Evolutionary conservation across 2,329 filamentous ascomycete genomes (phyloP).

Genomic region (Endoconidiophora polonica): DNA sequence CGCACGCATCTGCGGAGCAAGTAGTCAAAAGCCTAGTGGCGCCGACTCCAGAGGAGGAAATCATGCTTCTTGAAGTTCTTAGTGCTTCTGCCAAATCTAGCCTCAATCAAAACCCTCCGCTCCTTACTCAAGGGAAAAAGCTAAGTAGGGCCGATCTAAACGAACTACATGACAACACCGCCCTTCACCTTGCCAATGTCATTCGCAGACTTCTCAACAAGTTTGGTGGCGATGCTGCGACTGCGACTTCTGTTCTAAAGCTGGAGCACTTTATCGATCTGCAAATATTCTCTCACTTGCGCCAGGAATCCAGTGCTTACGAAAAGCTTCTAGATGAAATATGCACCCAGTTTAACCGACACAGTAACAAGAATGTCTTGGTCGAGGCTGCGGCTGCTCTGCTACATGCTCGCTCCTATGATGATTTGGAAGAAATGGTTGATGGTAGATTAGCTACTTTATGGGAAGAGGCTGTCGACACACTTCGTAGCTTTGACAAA

Average conservation of each 20-base stretch:
- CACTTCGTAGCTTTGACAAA: conserved; percentile 54
- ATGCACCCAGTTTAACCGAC: conserved; percentile 83
- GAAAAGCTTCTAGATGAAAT: conserved; percentile 75
- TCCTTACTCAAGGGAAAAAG: conserved; percentile 28
- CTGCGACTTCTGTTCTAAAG: conserved; percentile 69
- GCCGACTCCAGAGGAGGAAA: conserved; percentile 60
- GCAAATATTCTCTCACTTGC: conserved; percentile 72
- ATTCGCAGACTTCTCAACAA: conserved; percentile 84
- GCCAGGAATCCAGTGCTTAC: conserved; percentile 71
- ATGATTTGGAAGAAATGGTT: conserved; percentile 74
- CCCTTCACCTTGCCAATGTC: conserved; percentile 56
- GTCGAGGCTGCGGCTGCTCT: conserved; percentile 70
- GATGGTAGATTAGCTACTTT: conserved; percentile 64
- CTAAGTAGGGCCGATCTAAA: conserved; percentile 44
- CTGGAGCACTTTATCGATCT: conserved; percentile 77
- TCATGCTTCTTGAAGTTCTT: conserved; percentile 72
- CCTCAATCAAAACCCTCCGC: conserved; percentile 33
- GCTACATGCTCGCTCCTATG: conserved; percentile 68
- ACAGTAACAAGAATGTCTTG: conserved; percentile 72
- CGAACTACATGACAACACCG: conserved; percentile 62
- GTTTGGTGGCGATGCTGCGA: conserved; percentile 76
- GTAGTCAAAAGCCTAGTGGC: conserved; percentile 57
- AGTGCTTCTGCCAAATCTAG: conserved; percentile 64
- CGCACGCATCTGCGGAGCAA: conserved; percentile 36
- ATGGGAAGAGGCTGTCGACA: conserved; percentile 70